These are phyloP conservation scores for Fusarium phyllophilum DNA, from an alignment of 2,329 filamentous ascomycete genomes.

Conservation along the genomic window DNA sequence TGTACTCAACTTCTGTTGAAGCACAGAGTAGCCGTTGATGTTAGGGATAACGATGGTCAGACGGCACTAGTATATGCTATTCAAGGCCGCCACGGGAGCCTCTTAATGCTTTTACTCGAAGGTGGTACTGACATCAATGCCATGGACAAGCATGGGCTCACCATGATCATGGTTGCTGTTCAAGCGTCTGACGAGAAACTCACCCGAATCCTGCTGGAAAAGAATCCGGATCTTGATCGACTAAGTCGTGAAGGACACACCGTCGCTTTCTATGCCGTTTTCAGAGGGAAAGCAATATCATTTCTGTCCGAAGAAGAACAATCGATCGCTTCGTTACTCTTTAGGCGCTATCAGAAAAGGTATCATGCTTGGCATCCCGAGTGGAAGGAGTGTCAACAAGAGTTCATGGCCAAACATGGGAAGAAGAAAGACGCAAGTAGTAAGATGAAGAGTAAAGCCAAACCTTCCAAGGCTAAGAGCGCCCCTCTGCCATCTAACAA, in stretches of 20 bases:
- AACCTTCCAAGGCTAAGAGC: not conserved
- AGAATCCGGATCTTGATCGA: not conserved
- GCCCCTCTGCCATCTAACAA: not conserved
- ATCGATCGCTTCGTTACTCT: not conserved
- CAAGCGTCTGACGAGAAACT: not conserved
- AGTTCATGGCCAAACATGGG: not conserved
- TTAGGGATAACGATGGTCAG: not conserved
- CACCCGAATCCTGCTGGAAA: not conserved
- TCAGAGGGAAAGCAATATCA: not conserved
- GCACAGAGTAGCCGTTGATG: not conserved
- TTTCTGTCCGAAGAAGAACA: not conserved
- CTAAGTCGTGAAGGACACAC: not conserved
- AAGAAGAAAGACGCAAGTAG: not conserved
- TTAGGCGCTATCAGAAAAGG: not conserved
- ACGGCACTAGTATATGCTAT: not conserved
- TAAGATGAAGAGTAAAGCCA: not conserved
- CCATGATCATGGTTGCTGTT: not conserved
- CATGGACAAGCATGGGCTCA: not conserved
- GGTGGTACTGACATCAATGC: not conserved
- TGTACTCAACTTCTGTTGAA: not conserved
- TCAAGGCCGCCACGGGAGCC: not conserved
- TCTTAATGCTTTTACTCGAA: not conserved
- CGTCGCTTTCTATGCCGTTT: not conserved
- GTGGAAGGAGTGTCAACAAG: not conserved
- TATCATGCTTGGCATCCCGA: not conserved